A percentile compares a stretch with the other conserved stretches of the same genome.
Evolutionary conservation across 345 rosid genomes (phyloP).

Genomic region (Rhodomyrtus tomentosa): DNA sequence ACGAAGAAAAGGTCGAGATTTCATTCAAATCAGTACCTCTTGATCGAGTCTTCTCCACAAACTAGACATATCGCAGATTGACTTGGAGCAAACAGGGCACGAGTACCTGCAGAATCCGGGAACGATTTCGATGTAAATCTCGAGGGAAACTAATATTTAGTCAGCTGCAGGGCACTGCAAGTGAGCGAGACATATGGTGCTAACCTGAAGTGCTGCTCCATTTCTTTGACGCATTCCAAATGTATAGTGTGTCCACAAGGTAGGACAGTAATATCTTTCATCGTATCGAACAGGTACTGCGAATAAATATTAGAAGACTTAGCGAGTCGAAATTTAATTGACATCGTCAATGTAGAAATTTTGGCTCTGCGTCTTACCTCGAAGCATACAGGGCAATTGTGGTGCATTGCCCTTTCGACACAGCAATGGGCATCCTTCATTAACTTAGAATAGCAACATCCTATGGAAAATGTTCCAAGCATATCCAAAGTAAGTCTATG

Average conservation of each 20-base stretch:
- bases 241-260: slow-evolving; percentile 66
- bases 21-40: slow-evolving; percentile 36
- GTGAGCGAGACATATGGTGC: not conserved
- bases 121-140: not conserved
- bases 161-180: not conserved
- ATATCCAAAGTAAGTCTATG: not conserved
- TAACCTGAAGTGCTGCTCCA: slow-evolving; percentile 42
- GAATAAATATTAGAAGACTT: not conserved
- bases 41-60: slow-evolving; percentile 71
- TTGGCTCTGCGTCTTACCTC: slow-evolving; percentile 29
- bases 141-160: not conserved
- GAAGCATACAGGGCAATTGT: slow-evolving; percentile 65
- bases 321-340: not conserved
- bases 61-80: slow-evolving; percentile 62
- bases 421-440: slow-evolving; percentile 48
- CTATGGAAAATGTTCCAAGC: slow-evolving; percentile 14
- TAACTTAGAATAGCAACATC: slow-evolving; percentile 46
- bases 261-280: slow-evolving; percentile 39
- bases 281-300: slow-evolving; percentile 57
- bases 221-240: slow-evolving; percentile 39
- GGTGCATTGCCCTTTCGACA: slow-evolving; percentile 71
- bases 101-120: slow-evolving; percentile 41
- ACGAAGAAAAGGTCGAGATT: not conserved
- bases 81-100: slow-evolving; percentile 84
- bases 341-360: not conserved